Evolutionary conservation across 2,329 filamentous ascomycete species (phyloP).

Genomic region (Penicillium fuscoglaucum): DNA sequence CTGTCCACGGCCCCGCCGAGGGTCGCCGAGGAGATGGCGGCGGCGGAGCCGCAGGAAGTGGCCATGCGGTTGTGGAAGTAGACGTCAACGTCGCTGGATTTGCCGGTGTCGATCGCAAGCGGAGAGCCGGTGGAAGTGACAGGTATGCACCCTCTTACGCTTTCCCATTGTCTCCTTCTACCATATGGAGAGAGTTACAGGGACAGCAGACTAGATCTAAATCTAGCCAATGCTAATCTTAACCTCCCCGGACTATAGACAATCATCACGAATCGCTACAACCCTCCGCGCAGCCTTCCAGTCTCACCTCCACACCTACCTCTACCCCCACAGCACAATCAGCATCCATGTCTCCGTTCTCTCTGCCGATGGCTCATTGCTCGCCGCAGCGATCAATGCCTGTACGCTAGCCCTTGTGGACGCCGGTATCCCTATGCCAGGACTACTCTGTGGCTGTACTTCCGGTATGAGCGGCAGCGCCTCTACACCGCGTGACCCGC

Average conservation of each 20-base stretch:
- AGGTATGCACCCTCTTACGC: slow-evolving; percentile 57
- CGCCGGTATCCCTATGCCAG: slow-evolving; percentile 91
- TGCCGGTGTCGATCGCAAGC: slow-evolving; percentile 80
- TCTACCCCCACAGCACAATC: slow-evolving; percentile 87
- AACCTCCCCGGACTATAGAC: slow-evolving; percentile 50
- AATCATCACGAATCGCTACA: slow-evolving; percentile 61
- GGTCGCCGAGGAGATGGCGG: slow-evolving; percentile 53
- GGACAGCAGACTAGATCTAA: not conserved
- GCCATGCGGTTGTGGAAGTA: slow-evolving; percentile 70
- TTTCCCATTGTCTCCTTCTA: not conserved
- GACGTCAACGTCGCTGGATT: slow-evolving; percentile 86
- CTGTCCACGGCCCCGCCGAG: slow-evolving; percentile 82
- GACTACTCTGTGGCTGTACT: slow-evolving; percentile 86
- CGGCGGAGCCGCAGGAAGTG: slow-evolving; percentile 44
- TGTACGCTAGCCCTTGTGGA: slow-evolving; percentile 89
- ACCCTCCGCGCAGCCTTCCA: slow-evolving; percentile 77
- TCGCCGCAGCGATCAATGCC: slow-evolving; percentile 88
- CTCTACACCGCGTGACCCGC: slow-evolving; percentile 42
- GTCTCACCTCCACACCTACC: slow-evolving; percentile 75
- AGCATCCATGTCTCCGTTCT: slow-evolving; percentile 82
- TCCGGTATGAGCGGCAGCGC: slow-evolving; percentile 64
- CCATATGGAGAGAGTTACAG: not conserved
- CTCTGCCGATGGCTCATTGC: slow-evolving; percentile 82
- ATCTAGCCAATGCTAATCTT: not conserved
- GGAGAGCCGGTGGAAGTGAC: slow-evolving; percentile 67